Percentiles rank a stretch among this genome's conserved stretches.
Evolutionary conservation across 2,329 filamentous ascomycete species (phyloP).

Genomic region (Orbilia quercus): DNA sequence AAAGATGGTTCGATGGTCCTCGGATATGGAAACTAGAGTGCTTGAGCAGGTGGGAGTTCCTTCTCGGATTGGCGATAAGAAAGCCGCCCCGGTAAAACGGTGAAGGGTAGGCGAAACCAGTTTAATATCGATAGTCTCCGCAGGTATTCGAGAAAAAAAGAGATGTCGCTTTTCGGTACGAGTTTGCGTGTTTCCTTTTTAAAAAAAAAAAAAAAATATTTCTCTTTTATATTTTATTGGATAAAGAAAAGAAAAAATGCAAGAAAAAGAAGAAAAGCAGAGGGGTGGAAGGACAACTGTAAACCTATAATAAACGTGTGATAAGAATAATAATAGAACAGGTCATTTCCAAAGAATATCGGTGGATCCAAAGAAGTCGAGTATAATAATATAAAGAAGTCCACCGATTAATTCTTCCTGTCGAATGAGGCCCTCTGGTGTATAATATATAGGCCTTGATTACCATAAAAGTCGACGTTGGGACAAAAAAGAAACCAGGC

Average conservation of each 20-base stretch:
- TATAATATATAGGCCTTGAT: constrained; percentile 25
- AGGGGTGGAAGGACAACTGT: constrained; percentile 36
- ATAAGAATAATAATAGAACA: constrained; percentile 13
- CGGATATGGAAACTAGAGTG: no score
- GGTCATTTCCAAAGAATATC: constrained; percentile 16
- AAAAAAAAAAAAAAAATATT: constrained; percentile 34
- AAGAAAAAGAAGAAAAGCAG: no score
- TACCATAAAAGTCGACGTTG: constrained; percentile 2
- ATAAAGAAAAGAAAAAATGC: constrained; percentile 37
- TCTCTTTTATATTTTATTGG: constrained; percentile 52
- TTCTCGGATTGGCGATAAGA: not conserved
- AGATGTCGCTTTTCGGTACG: not conserved
- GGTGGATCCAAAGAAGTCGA: constrained; percentile 29
- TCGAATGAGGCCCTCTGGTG: constrained; percentile 12
- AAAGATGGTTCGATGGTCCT: no score
- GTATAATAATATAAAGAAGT: constrained; percentile 19
- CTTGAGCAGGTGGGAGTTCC: no score
- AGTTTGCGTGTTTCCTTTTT: not conserved
- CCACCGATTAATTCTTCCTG: constrained; percentile 14
- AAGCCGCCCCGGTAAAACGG: not conserved
- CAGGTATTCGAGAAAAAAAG: not conserved
- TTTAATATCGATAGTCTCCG: not conserved
- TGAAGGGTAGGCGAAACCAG: not conserved
- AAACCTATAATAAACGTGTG: constrained; percentile 18
- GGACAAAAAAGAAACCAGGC: constrained; percentile 9